Percentiles rank a stretch among this genome's conserved stretches.
phyloP scores from a whole-genome alignment of 2,329 filamentous ascomycete species.

The Phaeosphaeriaceae sp. region DNA sequence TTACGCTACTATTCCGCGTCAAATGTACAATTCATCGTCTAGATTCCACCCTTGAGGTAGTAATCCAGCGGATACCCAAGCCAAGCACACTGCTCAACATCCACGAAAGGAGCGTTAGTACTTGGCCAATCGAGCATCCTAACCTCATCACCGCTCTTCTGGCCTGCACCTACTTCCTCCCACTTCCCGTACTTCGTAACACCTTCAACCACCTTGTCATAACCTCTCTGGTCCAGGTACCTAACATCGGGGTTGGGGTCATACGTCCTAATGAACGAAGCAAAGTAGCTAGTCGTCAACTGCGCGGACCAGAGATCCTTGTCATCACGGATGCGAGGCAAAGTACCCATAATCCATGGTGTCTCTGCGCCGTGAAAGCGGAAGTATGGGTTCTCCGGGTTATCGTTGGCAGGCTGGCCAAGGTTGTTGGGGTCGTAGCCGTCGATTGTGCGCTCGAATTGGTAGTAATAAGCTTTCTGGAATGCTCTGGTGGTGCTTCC shows the following conservation, averaged over 20 bases:
- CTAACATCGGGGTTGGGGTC: constrained; percentile 60
- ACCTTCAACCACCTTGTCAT: constrained; percentile 52
- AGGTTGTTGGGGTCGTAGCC: constrained; percentile 63
- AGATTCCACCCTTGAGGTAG: constrained; percentile 39
- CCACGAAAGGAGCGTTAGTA: constrained; percentile 53
- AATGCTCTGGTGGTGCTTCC: constrained; percentile 58
- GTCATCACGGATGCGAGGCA: constrained; percentile 58
- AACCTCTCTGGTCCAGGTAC: constrained; percentile 58
- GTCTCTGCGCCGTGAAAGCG: constrained; percentile 65
- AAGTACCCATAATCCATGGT: constrained; percentile 62
- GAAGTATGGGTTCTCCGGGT: constrained; percentile 63
- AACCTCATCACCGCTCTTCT: constrained; percentile 44
- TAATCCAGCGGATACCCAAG: constrained; percentile 43
- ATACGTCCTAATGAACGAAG: constrained; percentile 59
- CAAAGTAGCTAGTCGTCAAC: constrained; percentile 58
- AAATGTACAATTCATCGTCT: neutral
- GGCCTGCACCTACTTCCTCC: constrained; percentile 40
- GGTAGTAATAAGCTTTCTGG: constrained; percentile 64
- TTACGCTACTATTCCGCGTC: neutral
- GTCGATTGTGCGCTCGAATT: constrained; percentile 65
- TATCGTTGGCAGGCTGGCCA: constrained; percentile 57
- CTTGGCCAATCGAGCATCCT: constrained; percentile 59
- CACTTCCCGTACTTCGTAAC: constrained; percentile 50
- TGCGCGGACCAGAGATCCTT: constrained; percentile 59
- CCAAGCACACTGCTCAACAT: constrained; percentile 60